Evolutionary conservation across 1,284 basidiomycete genomes (phyloP), one percentile per base, ranked within the genome.

Genomic region (Fomitopsis pinicola): DNA sequence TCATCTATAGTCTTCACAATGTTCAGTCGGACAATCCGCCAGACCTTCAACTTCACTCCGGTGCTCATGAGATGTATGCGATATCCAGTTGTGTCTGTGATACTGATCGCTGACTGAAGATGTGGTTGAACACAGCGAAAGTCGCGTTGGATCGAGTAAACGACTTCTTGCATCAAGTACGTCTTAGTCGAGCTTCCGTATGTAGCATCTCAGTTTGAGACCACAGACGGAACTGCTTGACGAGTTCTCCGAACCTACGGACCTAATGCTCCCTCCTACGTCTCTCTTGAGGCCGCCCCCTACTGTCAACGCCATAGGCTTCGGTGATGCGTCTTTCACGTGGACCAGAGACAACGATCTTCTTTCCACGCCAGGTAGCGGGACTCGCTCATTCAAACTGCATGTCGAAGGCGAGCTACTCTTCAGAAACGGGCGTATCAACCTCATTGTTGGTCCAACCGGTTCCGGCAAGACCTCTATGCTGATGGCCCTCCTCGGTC

Each of bases 361-460:
- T 6, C 57, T 67, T 3, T 33, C 67, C 28, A 76, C 73, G 1
- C 74, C 73, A 0, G 67, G 63, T 0, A 57, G 46, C 1, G 62
- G 61, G 1, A 68, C 63, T 7, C 70, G 77, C 19, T 77, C 76
- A 58, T 87, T 86, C 73, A 73, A 70, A 7, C 76, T 88, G 10
- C 69, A 69, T 0, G 74, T 87, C 22, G 78, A 82, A 1, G 77
- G 73, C 19, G 83, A 88, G 63, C 69, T 89, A 15, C 68, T 77
- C 5, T 90, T 91, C 75, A 79, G 81, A 62, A 78, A 77, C 42
- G 82, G 83, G 9, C 76, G 78, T 64, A 72, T 90, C 66, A 89
- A 88, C 68, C 71, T 91, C 40, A 79, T 91, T 60, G 78, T 87
- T 36, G 89, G 89, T 19, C 83, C 87, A 0, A 84, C 82, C 2